Percentiles rank a stretch among this genome's conserved stretches.
These are phyloP conservation scores for Mycena venus DNA, from an alignment of 768 basidiomycete species.

Conservation along the genomic window DNA sequence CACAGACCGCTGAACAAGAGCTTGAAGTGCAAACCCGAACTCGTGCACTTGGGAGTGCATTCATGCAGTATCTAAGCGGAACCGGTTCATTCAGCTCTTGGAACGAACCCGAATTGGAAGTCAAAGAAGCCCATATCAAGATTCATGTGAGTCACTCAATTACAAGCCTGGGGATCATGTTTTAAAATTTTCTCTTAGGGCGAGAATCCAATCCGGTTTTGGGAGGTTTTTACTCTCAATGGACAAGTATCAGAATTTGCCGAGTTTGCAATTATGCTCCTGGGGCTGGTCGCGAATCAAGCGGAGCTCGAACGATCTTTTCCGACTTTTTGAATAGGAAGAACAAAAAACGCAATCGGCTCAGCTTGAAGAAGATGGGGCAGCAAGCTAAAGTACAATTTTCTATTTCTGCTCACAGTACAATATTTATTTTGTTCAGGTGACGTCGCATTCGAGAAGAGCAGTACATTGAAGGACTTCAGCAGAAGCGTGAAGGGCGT, in stretches of 20 bases:
- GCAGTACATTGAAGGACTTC: neutral
- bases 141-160: neutral
- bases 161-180: too few species aligned
- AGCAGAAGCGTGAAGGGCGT: neutral
- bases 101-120: neutral
- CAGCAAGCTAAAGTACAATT: slow-evolving; percentile 14
- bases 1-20: neutral
- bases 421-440: neutral
- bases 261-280: neutral
- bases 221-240: neutral
- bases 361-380: slow-evolving; percentile 19
- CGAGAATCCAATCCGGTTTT: slow-evolving; percentile 15
- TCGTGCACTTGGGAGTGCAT: neutral
- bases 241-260: neutral
- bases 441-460: neutral
- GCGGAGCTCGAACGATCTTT: slow-evolving; percentile 21
- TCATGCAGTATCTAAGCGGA: neutral
- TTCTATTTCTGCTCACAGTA: neutral
- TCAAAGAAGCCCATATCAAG: neutral
- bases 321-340: slow-evolving; percentile 28
- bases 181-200: neutral
- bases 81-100: neutral
- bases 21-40: neutral
- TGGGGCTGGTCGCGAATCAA: slow-evolving; percentile 16
- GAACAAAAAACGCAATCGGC: slow-evolving; percentile 15